These are phyloP conservation scores for Friedmanniomyces endolithicus DNA, from an alignment of 495 filamentous ascomycete species.

Conservation along the genomic window DNA sequence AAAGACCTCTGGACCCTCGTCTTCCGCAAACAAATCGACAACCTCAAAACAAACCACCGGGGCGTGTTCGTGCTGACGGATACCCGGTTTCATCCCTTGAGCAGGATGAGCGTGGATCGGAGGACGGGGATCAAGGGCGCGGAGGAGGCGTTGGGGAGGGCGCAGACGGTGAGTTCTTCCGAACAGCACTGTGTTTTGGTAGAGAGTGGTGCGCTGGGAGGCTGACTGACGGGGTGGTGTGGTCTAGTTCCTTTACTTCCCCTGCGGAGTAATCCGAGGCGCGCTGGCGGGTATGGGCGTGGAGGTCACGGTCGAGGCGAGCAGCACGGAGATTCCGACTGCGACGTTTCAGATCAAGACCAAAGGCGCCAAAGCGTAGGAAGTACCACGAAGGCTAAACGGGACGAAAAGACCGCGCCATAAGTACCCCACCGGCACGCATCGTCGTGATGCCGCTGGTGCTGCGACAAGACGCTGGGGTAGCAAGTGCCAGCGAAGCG, in stretches of 20 bases:
- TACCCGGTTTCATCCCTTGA: conserved; percentile 78
- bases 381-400: too few species aligned
- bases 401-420: too few species aligned
- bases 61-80: conserved; percentile 95
- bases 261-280: conserved; percentile 80
- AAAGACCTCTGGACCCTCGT: conserved; percentile 93
- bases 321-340: conserved; percentile 68
- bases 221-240: too few species aligned
- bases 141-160: conserved; percentile 55
- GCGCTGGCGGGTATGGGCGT: conserved; percentile 83
- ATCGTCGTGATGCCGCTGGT: too few species aligned
- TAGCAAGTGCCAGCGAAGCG: too few species aligned
- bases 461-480: too few species aligned
- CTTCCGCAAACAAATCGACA: conserved; percentile 94
- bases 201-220: too few species aligned
- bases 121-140: conserved; percentile 26
- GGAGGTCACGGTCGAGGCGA: conserved; percentile 67
- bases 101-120: conserved; percentile 63
- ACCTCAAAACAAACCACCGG: conserved; percentile 94
- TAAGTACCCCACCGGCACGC: too few species aligned
- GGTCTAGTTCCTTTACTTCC: conserved; percentile 88
- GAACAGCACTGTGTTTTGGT: too few species aligned
- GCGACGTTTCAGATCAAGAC: conserved; percentile 96
- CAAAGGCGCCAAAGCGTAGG: conserved; percentile 18
- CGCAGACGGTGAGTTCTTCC: conserved; percentile 57